These are phyloP conservation scores for Ustilago sp. DNA, from an alignment of 1,284 basidiomycete species.

Conservation along the genomic window DNA sequence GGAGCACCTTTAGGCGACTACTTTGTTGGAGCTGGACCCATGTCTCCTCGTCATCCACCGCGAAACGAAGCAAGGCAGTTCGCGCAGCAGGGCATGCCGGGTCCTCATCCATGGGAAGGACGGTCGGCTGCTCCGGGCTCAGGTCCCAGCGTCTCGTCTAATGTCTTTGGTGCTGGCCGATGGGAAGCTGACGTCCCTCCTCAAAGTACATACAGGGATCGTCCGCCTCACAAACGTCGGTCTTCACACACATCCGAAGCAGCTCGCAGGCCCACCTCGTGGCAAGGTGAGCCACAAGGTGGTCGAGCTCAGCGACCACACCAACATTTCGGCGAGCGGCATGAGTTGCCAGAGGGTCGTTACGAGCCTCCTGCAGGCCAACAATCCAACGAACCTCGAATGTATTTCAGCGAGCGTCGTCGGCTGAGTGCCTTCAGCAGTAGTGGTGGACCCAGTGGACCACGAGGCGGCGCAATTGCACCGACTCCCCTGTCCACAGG, in stretches of 20 bases:
- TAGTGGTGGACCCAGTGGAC: constrained; percentile 11
- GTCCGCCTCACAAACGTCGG: constrained; percentile 15
- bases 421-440: constrained; percentile 21
- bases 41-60: constrained; percentile 28
- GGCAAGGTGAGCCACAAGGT: constrained; percentile 26
- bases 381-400: constrained; percentile 6
- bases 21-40: constrained; percentile 18
- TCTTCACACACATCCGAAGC: constrained; percentile 24
- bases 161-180: constrained; percentile 21
- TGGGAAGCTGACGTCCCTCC: constrained; percentile 23
- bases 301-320: constrained; percentile 8
- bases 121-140: constrained; percentile 12
- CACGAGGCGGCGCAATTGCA: constrained; percentile 2
- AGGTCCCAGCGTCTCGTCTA: neutral
- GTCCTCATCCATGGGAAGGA: constrained; percentile 19
- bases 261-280: constrained; percentile 16
- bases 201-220: constrained; percentile 11
- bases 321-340: constrained; percentile 12
- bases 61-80: constrained; percentile 22
- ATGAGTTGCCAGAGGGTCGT: constrained; percentile 10
- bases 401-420: constrained; percentile 18
- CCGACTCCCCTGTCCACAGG: constrained; percentile 5
- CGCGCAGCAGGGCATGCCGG: constrained; percentile 10
- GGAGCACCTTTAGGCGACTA: constrained; percentile 11
- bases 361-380: constrained; percentile 18